Evolutionary conservation across 345 rosid genomes (phyloP).

Genomic region (Gossypium anomalum): DNA sequence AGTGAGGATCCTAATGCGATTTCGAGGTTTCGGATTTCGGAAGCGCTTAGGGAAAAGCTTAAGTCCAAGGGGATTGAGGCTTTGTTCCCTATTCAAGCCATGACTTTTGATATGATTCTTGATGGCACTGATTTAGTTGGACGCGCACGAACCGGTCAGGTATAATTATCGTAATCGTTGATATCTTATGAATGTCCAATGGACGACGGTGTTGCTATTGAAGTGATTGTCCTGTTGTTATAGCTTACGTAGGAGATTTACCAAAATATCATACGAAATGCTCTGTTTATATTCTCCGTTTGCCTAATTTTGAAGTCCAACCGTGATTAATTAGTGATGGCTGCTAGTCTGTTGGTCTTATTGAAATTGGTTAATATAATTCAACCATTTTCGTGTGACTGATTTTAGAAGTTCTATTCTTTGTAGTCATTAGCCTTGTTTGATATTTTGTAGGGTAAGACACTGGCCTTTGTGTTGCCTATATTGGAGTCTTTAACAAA

Average conservation of each 20-base stretch:
- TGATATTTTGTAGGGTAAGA: conserved; percentile 65
- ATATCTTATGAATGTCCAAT: neutral
- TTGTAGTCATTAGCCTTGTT: neutral
- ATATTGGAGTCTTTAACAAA: conserved; percentile 74
- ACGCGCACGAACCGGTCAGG: conserved; percentile 22
- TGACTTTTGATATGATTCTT: conserved; percentile 64
- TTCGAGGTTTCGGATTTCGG: conserved; percentile 69
- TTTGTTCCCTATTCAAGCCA: conserved; percentile 88
- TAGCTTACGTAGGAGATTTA: neutral
- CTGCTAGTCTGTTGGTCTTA: neutral
- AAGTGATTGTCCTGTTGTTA: neutral
- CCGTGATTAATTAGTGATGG: neutral
- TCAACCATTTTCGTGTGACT: neutral
- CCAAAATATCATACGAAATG: too few relatives aligned
- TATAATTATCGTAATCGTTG: neutral
- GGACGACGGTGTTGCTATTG: neutral
- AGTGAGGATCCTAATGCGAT: conserved; percentile 63
- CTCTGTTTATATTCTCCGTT: too few relatives aligned
- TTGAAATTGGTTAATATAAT: neutral
- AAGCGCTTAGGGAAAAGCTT: conserved; percentile 50
- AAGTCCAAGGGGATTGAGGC: conserved; percentile 76
- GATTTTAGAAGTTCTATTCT: neutral
- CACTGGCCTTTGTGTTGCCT: conserved; percentile 95
- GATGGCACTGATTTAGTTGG: conserved; percentile 89
- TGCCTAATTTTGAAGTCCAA: neutral